Conservation (phyloP, 768 basidiomycete species). For the Chiua virens region DNA sequence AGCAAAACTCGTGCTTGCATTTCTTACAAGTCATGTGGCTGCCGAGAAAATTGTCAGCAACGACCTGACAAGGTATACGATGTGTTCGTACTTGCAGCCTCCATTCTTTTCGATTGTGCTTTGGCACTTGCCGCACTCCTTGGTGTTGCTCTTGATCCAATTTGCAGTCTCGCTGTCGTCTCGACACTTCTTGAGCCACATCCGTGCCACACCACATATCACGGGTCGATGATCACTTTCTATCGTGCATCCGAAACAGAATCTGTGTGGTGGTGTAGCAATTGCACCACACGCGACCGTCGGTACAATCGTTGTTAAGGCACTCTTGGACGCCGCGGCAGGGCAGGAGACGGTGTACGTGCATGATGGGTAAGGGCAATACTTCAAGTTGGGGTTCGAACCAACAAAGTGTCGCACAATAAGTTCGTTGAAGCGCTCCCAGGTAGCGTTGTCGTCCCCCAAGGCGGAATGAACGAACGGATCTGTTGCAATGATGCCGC, state of each 20-base stretch:
- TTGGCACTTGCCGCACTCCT: slow-evolving; percentile 94
- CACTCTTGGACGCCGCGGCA: slow-evolving; percentile 70
- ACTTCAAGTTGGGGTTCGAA: slow-evolving; percentile 80
- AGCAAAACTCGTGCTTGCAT: slow-evolving; percentile 98
- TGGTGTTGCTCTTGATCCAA: slow-evolving; percentile 99
- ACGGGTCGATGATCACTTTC: slow-evolving; percentile 91
- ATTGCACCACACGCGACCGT: slow-evolving; percentile 82
- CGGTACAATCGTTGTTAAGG: slow-evolving; percentile 79
- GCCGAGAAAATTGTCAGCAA: slow-evolving; percentile 10
- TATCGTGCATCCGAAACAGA: slow-evolving; percentile 94
- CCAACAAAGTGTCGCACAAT: slow-evolving; percentile 88
- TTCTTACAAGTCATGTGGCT: slow-evolving; percentile 99
- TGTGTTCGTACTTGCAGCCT: slow-evolving; percentile 97
- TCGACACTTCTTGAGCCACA: slow-evolving; percentile 96
- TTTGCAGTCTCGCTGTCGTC: slow-evolving; percentile 99
- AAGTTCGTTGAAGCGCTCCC: slow-evolving; percentile 80
- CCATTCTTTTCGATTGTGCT: slow-evolving; percentile 99
- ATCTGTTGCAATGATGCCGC: slow-evolving; percentile 64
- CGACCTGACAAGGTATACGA: slow-evolving; percentile 50
- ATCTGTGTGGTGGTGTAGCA: slow-evolving; percentile 60
- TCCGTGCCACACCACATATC: slow-evolving; percentile 81
- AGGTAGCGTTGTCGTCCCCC: slow-evolving; percentile 51
- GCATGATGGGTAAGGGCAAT: slow-evolving; percentile 95
- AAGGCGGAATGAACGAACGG: slow-evolving; percentile 59
- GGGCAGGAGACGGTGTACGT: slow-evolving; percentile 92